These are phyloP conservation scores for Aurifilum marmelostoma DNA, from an alignment of 2,329 filamentous ascomycete genomes.

Conservation along the genomic window DNA sequence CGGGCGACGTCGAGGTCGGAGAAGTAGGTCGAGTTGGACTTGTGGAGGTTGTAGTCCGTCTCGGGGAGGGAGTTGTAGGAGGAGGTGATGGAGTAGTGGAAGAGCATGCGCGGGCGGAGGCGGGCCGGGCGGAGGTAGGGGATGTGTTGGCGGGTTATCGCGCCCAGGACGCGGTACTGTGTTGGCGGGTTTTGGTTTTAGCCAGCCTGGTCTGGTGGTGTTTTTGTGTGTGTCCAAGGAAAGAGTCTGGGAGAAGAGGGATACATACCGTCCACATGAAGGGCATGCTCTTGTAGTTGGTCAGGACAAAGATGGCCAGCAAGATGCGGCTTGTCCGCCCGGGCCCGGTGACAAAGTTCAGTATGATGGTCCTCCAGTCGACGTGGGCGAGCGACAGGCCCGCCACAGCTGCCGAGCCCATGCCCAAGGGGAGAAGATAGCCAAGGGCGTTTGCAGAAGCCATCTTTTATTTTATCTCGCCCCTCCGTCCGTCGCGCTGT, in stretches of 20 bases:
- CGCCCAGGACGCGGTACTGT: conserved; percentile 41
- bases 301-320: conserved; percentile 57
- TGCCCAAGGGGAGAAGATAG: conserved; percentile 44
- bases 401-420: conserved; percentile 51
- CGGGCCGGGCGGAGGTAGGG: conserved; percentile 32
- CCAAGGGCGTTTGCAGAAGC: conserved; percentile 26
- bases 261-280: conserved; percentile 73
- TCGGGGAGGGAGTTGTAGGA: conserved; percentile 40
- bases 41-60: conserved; percentile 47
- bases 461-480: conserved; percentile 4
- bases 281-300: conserved; percentile 76
- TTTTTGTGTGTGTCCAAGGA: too few species aligned
- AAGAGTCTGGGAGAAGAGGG: neutral
- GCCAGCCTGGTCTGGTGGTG: too few species aligned
- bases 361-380: conserved; percentile 45
- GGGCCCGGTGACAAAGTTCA: conserved; percentile 56
- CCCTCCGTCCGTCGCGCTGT: neutral
- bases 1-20: conserved; percentile 82
- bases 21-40: conserved; percentile 72
- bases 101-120: conserved; percentile 36
- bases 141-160: conserved; percentile 40
- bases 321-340: conserved; percentile 57
- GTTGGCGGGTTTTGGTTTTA: too few species aligned
- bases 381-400: conserved; percentile 45
- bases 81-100: conserved; percentile 41